Evolutionary conservation across 495 filamentous ascomycete genomes (phyloP).

Genomic region (Trichoderma asperelloides): DNA sequence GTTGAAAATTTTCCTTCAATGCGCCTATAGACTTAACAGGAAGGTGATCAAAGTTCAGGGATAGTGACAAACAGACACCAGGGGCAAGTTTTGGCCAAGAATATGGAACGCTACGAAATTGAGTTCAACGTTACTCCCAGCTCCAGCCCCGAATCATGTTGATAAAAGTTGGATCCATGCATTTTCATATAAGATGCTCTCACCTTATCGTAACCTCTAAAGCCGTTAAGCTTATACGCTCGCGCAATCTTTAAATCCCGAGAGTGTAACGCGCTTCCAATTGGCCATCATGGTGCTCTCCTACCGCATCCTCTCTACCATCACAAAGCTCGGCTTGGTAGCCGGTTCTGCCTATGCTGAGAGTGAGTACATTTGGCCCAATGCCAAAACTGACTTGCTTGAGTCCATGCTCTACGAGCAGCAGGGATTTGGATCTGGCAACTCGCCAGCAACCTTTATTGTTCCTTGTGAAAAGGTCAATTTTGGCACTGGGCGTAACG

Average conservation of each 20-base stretch:
- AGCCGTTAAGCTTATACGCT: not conserved
- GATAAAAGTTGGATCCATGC: not conserved
- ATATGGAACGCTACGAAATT: not conserved
- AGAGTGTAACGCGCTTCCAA: not conserved
- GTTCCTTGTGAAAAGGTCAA: not conserved
- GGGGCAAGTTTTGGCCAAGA: not conserved
- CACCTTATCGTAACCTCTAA: not conserved
- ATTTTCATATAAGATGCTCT: not conserved
- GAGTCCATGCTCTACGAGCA: conserved; percentile 1
- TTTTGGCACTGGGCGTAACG: not conserved
- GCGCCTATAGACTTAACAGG: not conserved
- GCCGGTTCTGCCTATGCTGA: not conserved
- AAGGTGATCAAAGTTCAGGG: not conserved
- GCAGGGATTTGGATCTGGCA: not conserved
- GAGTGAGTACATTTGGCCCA: not conserved
- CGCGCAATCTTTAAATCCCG: not conserved
- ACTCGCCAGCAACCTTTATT: not conserved
- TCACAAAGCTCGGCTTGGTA: not conserved
- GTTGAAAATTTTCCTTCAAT: not conserved
- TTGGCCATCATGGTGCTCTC: not conserved
- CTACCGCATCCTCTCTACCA: not conserved
- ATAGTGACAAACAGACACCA: not conserved
- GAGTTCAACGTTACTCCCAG: not conserved
- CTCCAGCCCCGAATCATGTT: not conserved
- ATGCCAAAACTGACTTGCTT: not conserved